A percentile compares a stretch with the other conserved stretches of the same genome.
phyloP scores from a whole-genome alignment of 2,329 filamentous ascomycete genomes.

The Trichoderma oligosporum region DNA sequence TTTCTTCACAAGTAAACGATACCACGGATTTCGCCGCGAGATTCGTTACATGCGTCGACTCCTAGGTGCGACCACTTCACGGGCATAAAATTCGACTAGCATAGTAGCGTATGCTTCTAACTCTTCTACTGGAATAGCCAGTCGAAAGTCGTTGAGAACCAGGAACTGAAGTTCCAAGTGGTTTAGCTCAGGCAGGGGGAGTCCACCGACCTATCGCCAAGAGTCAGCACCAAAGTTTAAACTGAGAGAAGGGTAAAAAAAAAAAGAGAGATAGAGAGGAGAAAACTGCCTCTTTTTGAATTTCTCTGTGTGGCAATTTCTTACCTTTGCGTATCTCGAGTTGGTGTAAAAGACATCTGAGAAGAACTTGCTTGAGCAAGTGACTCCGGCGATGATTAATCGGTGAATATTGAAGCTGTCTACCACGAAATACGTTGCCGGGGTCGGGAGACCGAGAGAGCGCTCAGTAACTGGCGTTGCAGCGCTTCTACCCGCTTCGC shows the following conservation, averaged over 20 bases:
- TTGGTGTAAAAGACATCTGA: constrained; percentile 99
- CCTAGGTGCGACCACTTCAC: constrained; percentile 64
- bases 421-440: constrained; percentile 76
- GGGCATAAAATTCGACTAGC: constrained; percentile 95
- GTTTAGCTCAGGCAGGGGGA: constrained; percentile 88
- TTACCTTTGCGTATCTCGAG: constrained; percentile 96
- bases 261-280: background rate
- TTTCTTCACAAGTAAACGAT: background rate
- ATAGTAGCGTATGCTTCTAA: constrained; percentile 97
- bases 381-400: constrained; percentile 93
- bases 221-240: constrained; percentile 21
- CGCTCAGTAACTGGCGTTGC: constrained; percentile 22
- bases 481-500: constrained; percentile 5
- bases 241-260: no score
- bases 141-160: constrained; percentile 89
- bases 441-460: constrained; percentile 22
- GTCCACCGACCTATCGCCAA: constrained; percentile 72
- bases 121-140: constrained; percentile 90
- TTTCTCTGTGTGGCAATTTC: constrained; percentile 25
- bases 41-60: background rate
- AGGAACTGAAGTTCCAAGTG: constrained; percentile 95
- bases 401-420: constrained; percentile 99
- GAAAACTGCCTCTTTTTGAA: background rate
- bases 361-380: constrained; percentile 98
- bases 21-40: background rate